A percentile compares a stretch with the other conserved stretches of the same genome.
Evolutionary conservation across 1,139 yeast genomes (phyloP).

Genomic region (Debaryomyces singareniensis): DNA sequence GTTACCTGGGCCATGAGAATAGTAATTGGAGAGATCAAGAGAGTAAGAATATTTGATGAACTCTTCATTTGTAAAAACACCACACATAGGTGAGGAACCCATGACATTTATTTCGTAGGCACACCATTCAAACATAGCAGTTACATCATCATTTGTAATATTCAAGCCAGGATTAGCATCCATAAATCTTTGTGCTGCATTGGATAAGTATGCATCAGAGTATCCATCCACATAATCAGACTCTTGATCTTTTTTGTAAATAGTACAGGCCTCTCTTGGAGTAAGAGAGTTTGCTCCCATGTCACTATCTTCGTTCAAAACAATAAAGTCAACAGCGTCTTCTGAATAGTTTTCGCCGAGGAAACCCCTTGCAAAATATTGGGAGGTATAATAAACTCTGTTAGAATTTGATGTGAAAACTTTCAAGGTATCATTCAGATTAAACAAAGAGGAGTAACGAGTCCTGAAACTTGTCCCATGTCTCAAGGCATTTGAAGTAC

Average conservation of each 20-base stretch:
- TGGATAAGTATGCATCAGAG: slow-evolving; percentile 12
- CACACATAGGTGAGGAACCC: slow-evolving; percentile 44
- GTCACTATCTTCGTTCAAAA: slow-evolving; percentile 19
- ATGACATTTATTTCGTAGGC: slow-evolving; percentile 49
- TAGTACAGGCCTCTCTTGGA: slow-evolving; percentile 19
- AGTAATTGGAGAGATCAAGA: slow-evolving; percentile 39
- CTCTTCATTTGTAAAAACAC: slow-evolving; percentile 45
- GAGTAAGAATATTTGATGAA: slow-evolving; percentile 36
- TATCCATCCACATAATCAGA: slow-evolving; percentile 9
- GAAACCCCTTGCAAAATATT: slow-evolving; percentile 29
- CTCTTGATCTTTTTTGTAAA: slow-evolving; percentile 10
- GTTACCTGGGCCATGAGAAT: slow-evolving; percentile 46
- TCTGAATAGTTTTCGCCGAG: slow-evolving; percentile 19
- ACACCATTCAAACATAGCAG: slow-evolving; percentile 37
- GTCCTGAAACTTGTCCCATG: slow-evolving; percentile 31
- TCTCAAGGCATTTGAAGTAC: slow-evolving; percentile 25
- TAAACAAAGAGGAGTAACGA: slow-evolving; percentile 23
- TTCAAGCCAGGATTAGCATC: slow-evolving; percentile 24
- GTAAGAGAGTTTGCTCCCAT: slow-evolving; percentile 27
- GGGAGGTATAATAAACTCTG: slow-evolving; percentile 24
- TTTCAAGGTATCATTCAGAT: slow-evolving; percentile 16
- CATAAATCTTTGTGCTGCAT: slow-evolving; percentile 13
- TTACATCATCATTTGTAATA: slow-evolving; percentile 35
- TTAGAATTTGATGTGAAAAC: slow-evolving; percentile 29
- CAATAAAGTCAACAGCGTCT: slow-evolving; percentile 15